Evolutionary conservation across 192 early-diverging fungal genomes (phyloP), one percentile per base, ranked within the genome.

Genomic region (Entomortierella chlamydospora): DNA sequence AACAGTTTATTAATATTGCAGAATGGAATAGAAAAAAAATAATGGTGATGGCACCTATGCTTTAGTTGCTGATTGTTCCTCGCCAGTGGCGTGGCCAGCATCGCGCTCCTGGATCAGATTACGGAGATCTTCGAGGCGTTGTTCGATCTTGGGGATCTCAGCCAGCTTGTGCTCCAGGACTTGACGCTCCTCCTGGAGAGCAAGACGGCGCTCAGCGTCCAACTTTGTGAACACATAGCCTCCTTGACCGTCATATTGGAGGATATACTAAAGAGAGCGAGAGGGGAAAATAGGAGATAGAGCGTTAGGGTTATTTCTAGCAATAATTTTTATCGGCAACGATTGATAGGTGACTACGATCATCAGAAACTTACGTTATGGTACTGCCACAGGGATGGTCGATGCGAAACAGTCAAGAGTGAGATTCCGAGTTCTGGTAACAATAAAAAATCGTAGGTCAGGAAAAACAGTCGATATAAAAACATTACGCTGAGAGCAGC

Each of bases 231-330:
- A 99, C 30, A 95, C 91, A 81, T 98, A 97, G 17, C 96, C 97
- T 15, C 98, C 96, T 84, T 96, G 92, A 12, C 97, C 98, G 81
- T 99, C 96, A 82, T 96, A 99, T 87, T 95, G 91, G 66, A 96
- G 82, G 57, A 98, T 93, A 73, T 88, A 93, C 39, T 56, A 57
- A n/a, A n/a, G n/a, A n/a, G n/a, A n/a, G n/a, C n/a, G n/a, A n/a
- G n/a, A n/a, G n/a, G n/a, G n/a, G n/a, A 22, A 41, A 28, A 33
- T 2, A 43, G 6, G 23, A 23, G 54, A 69, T n/a, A 4, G 20
- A 60, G 20, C 25, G n/a, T 37, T 17, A 20, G 17, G 23, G 33
- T 34, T 10, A 55, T 23, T 55, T 37, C 25, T 13, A 7, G 17
- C 20, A 22, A 64, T 29, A 26, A 45, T n/a, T n/a, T n/a, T n/a